A percentile compares a stretch with the other conserved stretches of the same genome.
Conservation (phyloP, 2,329 filamentous ascomycete species). For the Basipetospora chlamydospora region DNA sequence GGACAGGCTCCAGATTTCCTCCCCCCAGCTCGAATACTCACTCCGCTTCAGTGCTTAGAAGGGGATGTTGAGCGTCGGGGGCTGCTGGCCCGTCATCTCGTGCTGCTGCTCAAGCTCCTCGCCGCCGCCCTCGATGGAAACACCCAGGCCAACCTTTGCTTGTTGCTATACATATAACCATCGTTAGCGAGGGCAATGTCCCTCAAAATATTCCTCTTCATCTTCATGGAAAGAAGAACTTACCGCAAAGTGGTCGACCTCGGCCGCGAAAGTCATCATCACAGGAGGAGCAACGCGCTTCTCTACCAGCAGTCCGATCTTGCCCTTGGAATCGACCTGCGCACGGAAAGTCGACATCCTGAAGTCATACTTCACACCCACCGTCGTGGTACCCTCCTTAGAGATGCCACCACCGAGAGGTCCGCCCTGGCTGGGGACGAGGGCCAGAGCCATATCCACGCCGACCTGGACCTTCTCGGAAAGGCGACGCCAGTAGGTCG, state of each 20-base stretch:
- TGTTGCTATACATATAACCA: slow-evolving; percentile 57
- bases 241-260: slow-evolving; percentile 93
- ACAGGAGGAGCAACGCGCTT: slow-evolving; percentile 91
- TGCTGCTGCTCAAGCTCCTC: slow-evolving; percentile 83
- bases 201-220: background rate
- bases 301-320: slow-evolving; percentile 83
- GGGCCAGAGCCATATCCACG: slow-evolving; percentile 82
- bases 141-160: slow-evolving; percentile 86
- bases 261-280: slow-evolving; percentile 85
- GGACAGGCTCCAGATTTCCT: too few species aligned
- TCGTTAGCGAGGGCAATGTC: background rate
- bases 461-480: slow-evolving; percentile 94
- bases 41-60: too few species aligned
- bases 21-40: too few species aligned
- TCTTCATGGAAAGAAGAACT: slow-evolving; percentile 23
- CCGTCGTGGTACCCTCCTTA: slow-evolving; percentile 79
- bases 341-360: slow-evolving; percentile 88
- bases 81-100: slow-evolving; percentile 39
- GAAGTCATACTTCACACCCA: slow-evolving; percentile 98
- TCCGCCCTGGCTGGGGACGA: slow-evolving; percentile 49
- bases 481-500: slow-evolving; percentile 85
- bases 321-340: slow-evolving; percentile 89
- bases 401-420: slow-evolving; percentile 63
- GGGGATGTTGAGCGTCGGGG: slow-evolving; percentile 43
- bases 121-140: slow-evolving; percentile 74